Conservation (phyloP, 768 basidiomycete genomes). For the Aureoboletus auriporus region DNA sequence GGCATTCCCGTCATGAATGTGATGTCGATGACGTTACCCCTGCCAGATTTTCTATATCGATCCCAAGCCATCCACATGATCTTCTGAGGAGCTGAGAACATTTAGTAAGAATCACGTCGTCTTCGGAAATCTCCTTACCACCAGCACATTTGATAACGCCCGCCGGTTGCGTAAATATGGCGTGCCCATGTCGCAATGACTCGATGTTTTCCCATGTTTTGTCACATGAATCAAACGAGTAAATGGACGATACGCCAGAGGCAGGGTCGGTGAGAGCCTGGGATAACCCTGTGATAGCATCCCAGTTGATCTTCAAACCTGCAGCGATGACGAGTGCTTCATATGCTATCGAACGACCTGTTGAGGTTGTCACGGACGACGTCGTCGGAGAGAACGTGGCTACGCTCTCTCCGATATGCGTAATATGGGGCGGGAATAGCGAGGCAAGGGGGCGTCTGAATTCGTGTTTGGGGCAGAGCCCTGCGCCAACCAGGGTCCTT, state of each 20-base stretch:
- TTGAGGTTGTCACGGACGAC: constrained; percentile 68
- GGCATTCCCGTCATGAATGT: constrained; percentile 91
- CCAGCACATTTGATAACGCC: constrained; percentile 93
- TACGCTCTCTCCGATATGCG: constrained; percentile 66
- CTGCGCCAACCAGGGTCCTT: constrained; percentile 93
- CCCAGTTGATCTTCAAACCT: constrained; percentile 85
- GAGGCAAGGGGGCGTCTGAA: constrained; percentile 62
- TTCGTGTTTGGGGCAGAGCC: constrained; percentile 66
- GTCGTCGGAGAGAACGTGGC: constrained; percentile 68
- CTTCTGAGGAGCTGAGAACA: constrained; percentile 71
- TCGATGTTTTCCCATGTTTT: constrained; percentile 86
- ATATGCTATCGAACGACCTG: constrained; percentile 71
- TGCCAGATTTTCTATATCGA: constrained; percentile 58
- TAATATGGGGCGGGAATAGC: constrained; percentile 54
- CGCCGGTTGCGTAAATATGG: constrained; percentile 93
- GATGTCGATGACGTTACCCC: constrained; percentile 53
- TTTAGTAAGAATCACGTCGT: constrained; percentile 1
- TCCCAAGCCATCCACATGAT: constrained; percentile 99
- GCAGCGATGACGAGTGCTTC: constrained; percentile 52
- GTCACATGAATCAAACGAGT: constrained; percentile 86
- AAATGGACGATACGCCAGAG: constrained; percentile 88
- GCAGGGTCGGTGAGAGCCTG: constrained; percentile 72
- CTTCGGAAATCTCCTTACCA: constrained; percentile 40
- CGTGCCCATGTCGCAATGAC: constrained; percentile 68
- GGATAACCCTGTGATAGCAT: constrained; percentile 58